Evolutionary conservation across 1,284 basidiomycete genomes (phyloP), one percentile per base, ranked within the genome.

Genomic region (Cystobasidiaceae sp.): DNA sequence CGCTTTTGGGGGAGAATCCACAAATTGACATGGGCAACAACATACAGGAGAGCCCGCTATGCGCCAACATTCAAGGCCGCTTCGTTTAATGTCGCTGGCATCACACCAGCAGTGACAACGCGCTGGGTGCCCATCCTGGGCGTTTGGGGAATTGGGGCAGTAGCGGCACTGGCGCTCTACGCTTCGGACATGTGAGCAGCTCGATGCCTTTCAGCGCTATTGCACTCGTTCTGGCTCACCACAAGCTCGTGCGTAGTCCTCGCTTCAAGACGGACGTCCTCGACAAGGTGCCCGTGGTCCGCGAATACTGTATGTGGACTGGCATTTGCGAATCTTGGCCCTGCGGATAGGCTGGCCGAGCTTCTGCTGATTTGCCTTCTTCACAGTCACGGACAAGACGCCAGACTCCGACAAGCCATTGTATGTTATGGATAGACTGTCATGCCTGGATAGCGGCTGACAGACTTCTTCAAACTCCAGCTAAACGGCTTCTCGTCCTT

Each of bases 231-330:
- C 9, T 15, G 23, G 27, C 25, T 56, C 30, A 34, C 32, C 17
- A 2, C 1, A 13, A 27, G 11, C 13, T n/a, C n/a, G 28, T 28
- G 4, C n/a, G 51, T 50, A 63, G 61, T 25, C 61, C 61, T 17
- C 55, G 56, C 25, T 64, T 64, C 61, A 64, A 64, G 52, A 46
- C 19, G 25, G 61, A 64, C 52, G 43, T 64, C 34, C 61, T 64
- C 28, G 51, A 55, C 61, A 43, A 52, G 33, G 48, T 64, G 41
- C 61, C 61, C 28, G 46, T 64, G n/a, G 51, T 64, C 44, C 61
- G 61, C 30, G 41, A 55, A 46, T 64, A 64, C 43, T 64, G 43
- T 52, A 50, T 30, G 45, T 19, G 25, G 19, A 46, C 34, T 44
- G 37, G 45, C 32, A 33, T 27, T 41, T 43, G 54, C 39, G 17